Evolutionary conservation across 495 filamentous ascomycete species (phyloP).

Genomic region (Podospora pseudopauciseta): DNA sequence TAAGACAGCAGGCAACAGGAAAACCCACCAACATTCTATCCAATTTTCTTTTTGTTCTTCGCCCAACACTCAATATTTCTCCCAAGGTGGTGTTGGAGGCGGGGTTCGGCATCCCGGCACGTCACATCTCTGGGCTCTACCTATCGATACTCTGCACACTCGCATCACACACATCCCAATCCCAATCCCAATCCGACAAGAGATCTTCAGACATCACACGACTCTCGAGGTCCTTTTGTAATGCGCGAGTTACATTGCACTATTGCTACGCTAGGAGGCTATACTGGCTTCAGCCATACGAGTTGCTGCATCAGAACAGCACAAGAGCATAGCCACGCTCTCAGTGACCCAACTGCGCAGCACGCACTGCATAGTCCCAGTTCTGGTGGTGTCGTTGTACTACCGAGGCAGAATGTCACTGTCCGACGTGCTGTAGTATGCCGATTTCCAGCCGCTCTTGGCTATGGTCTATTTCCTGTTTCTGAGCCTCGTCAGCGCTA

Average conservation of each 20-base stretch:
- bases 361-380: not conserved
- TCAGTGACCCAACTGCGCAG: not conserved
- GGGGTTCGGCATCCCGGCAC: not conserved
- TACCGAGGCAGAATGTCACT: not conserved
- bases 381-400: not conserved
- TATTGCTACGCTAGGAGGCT: not conserved
- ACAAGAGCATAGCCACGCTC: not conserved
- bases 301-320: not conserved
- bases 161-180: not conserved
- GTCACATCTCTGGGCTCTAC: not conserved
- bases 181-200: not conserved
- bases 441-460: not conserved
- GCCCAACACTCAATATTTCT: not conserved
- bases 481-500: not conserved
- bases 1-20: not conserved
- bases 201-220: not conserved
- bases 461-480: not conserved
- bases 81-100: not conserved
- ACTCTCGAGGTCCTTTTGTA: not conserved
- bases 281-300: not conserved
- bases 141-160: not conserved
- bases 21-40: not conserved
- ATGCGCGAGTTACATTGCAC: not conserved
- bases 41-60: not conserved
- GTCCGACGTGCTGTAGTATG: not conserved